A percentile compares a stretch with the other conserved stretches of the same genome.
phyloP scores from a whole-genome alignment of 768 basidiomycete species.

The Leccinum aurantiacum region DNA sequence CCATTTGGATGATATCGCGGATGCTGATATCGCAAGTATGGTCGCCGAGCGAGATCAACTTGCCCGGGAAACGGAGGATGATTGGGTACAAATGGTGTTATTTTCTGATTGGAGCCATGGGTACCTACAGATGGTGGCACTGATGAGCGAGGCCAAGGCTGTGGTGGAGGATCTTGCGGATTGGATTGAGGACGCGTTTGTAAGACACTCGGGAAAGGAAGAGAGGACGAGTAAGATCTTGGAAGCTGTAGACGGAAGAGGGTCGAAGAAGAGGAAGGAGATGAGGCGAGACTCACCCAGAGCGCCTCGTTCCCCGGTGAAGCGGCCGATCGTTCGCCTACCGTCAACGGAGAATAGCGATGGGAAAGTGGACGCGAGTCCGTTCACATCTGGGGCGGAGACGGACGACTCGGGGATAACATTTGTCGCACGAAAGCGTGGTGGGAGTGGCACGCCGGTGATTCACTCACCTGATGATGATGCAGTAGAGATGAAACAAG shows the following conservation, averaged over 20 bases:
- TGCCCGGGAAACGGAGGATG: constrained; percentile 74
- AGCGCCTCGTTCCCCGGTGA: constrained; percentile 22
- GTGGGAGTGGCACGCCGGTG: constrained; percentile 30
- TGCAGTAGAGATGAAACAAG: constrained; percentile 21
- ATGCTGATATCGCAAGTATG: constrained; percentile 40
- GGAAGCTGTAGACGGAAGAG: constrained; percentile 17
- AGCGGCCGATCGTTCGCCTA: constrained; percentile 11
- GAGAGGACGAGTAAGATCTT: constrained; percentile 19
- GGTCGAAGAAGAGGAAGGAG: constrained; percentile 29
- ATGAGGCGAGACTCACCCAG: constrained; percentile 25
- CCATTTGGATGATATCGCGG: constrained; percentile 25
- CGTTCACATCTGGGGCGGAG: constrained; percentile 55
- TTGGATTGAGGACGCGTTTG: constrained; percentile 87
- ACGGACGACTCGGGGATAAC: constrained; percentile 70
- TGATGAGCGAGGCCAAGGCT: constrained; percentile 80
- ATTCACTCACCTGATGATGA: constrained; percentile 20
- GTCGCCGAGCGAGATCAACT: constrained; percentile 61
- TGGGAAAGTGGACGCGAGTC: constrained; percentile 23
- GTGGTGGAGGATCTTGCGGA: constrained; percentile 83
- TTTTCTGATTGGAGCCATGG: constrained; percentile 98
- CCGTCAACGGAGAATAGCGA: constrained; percentile 2
- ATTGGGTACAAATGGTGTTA: constrained; percentile 92
- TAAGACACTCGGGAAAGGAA: constrained; percentile 31
- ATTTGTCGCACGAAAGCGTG: constrained; percentile 61
- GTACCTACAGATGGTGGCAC: constrained; percentile 89